phyloP scores from a whole-genome alignment of 1,284 basidiomycete genomes.

The Mycosarcoma maydis region DNA sequence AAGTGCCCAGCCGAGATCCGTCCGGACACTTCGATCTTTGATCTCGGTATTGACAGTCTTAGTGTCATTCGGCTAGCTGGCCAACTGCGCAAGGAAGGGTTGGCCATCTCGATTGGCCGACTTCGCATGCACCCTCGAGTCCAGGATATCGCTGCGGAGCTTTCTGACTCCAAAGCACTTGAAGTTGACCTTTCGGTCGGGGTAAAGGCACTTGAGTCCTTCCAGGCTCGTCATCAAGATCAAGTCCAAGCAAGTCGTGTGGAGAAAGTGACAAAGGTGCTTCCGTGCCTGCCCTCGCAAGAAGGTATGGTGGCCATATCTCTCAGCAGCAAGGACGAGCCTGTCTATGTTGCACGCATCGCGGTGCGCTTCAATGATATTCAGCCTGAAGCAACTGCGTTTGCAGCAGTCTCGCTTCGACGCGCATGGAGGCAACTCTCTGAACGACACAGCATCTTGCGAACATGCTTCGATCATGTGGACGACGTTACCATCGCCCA shows the following conservation, averaged over 20 bases:
- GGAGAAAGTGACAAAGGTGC: background rate
- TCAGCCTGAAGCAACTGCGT: background rate
- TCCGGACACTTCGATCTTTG: constrained; percentile 18
- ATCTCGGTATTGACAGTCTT: constrained; percentile 24
- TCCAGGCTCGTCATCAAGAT: constrained; percentile 1
- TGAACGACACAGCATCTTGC: constrained; percentile 18
- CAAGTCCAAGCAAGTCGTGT: background rate
- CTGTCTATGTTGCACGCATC: constrained; percentile 16
- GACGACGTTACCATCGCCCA: constrained; percentile 16
- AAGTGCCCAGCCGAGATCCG: background rate
- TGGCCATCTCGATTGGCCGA: constrained; percentile 5
- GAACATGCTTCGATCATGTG: constrained; percentile 22
- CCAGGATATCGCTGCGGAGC: constrained; percentile 9
- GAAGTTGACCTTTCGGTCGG: constrained; percentile 8
- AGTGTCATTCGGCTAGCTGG: constrained; percentile 12
- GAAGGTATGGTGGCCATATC: constrained; percentile 25
- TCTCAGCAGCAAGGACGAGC: constrained; percentile 1
- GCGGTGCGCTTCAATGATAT: background rate
- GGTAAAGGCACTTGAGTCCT: background rate
- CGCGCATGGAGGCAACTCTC: constrained; percentile 6
- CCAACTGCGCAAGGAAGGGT: constrained; percentile 5
- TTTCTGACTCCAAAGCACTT: background rate
- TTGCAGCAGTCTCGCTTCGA: constrained; percentile 1
- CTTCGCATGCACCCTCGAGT: constrained; percentile 8
- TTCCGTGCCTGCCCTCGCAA: constrained; percentile 17